phyloP scores from a whole-genome alignment of 768 basidiomycete genomes.

The Suillus subluteus region DNA sequence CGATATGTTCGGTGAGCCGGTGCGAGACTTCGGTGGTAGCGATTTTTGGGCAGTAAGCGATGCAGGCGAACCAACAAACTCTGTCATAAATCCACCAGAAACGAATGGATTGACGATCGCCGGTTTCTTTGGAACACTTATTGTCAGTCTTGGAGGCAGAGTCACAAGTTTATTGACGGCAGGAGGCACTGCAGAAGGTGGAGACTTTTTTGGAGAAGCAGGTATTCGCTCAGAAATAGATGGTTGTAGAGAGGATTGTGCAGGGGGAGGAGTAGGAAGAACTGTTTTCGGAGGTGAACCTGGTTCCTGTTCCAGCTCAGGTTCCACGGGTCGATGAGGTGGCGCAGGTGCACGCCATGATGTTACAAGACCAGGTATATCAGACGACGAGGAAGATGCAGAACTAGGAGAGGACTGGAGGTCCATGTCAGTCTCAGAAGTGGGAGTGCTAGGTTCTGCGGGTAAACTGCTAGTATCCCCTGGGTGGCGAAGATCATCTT shows the following conservation, averaged over 20 bases:
- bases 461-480: constrained; percentile 32
- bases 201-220: constrained; percentile 8
- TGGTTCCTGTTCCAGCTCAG: constrained; percentile 20
- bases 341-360: constrained; percentile 25
- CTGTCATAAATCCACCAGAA: constrained; percentile 52
- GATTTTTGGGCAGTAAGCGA: constrained; percentile 22
- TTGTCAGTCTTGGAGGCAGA: constrained; percentile 6
- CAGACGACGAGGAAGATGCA: constrained; percentile 23
- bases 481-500: constrained; percentile 26
- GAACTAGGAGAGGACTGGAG: constrained; percentile 38
- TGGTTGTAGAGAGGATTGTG: constrained; percentile 3
- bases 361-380: constrained; percentile 38
- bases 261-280: constrained; percentile 5
- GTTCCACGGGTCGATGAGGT: constrained; percentile 27
- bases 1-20: constrained; percentile 5
- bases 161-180: constrained; percentile 8
- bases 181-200: constrained; percentile 16
- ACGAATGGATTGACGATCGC: constrained; percentile 48
- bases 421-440: constrained; percentile 40
- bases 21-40: constrained; percentile 17
- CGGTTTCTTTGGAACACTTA: constrained; percentile 21
- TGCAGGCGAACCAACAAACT: constrained; percentile 40
- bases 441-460: constrained; percentile 23
- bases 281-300: constrained; percentile 15
- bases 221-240: constrained; percentile 20